These are phyloP conservation scores for Pseudisothecium myosuroides DNA, from an alignment of 225 moss, liverwort and hornwort genomes.

Conservation along the genomic window DNA sequence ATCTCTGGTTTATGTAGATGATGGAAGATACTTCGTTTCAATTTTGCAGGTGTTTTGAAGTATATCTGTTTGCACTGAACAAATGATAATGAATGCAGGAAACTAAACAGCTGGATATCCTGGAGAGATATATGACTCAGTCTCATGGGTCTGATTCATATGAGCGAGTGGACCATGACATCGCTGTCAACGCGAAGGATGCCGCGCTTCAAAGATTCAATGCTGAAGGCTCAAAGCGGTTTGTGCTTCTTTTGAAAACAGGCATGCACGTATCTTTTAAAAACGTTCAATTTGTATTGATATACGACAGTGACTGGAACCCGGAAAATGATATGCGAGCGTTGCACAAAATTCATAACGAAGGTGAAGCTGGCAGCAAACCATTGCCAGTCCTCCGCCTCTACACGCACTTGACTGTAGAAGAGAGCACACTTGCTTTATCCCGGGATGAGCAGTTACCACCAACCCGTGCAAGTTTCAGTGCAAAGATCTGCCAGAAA, in stretches of 20 bases:
- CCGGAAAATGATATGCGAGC: slow-evolving; percentile 43
- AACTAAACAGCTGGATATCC: slow-evolving; percentile 34
- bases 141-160: slow-evolving; percentile 41
- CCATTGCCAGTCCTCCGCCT: slow-evolving; percentile 44
- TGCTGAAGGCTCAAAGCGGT: slow-evolving; percentile 32
- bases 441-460: slow-evolving; percentile 31
- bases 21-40: not conserved
- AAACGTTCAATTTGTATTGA: slow-evolving; percentile 30
- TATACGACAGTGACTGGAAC: slow-evolving; percentile 56
- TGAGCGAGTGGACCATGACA: slow-evolving; percentile 48
- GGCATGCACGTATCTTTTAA: slow-evolving; percentile 36
- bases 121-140: slow-evolving; percentile 52
- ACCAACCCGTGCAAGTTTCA: slow-evolving; percentile 8
- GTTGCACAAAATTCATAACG: slow-evolving; percentile 37
- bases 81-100: slow-evolving; percentile 19
- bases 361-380: slow-evolving; percentile 37
- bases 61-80: not conserved
- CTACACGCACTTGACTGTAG: slow-evolving; percentile 48
- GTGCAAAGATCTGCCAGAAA: slow-evolving; percentile 42
- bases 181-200: slow-evolving; percentile 35
- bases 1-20: not conserved
- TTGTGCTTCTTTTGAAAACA: slow-evolving; percentile 43
- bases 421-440: slow-evolving; percentile 36
- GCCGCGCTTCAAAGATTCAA: slow-evolving; percentile 44
- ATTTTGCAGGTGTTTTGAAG: not conserved